Base-by-base conservation (phyloP, 2,329 filamentous ascomycete genomes). In the Trichoderma lentiforme region DNA sequence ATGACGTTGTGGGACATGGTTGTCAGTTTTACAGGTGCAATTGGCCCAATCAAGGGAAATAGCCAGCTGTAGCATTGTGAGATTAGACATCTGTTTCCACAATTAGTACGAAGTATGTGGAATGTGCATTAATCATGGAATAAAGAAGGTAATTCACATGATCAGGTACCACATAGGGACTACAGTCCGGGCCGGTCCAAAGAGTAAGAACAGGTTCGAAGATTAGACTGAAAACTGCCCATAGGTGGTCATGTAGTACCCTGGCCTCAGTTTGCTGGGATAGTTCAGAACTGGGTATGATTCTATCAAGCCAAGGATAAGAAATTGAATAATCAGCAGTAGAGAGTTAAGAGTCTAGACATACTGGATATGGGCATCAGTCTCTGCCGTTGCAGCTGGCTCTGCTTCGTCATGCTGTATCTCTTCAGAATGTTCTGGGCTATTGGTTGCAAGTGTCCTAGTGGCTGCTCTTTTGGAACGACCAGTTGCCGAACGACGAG, bases 121-220 rank as follows among this genome's bases (percentile, higher is more conserved):
- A 15, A 21, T 28, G n/a, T 28, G 6, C 6, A 43, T 43, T 11
- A 7, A 11, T 15, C 2, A 11, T 28, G 15, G 26, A 58, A 18
- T 6, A 57, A 2, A 15, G 9, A n/a, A 12, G 64, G 11, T 3
- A 11, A 24, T 34, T 67, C 8, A 58, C 64, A 58, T 58, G 51
- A 21, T 34, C 51, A 15, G 64, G 64, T 1, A 67, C 64, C 24
- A 43, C 53, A 43, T 67, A 67, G 9, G 64, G 64, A 21, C 64
- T 67, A 7, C 64, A 67, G 24, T 67, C 64, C 4, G 64, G 64
- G 51, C 64, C 64, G 6, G 53, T 67, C 64, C 64, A 67, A 2
- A 67, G 64, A 30, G 51, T 21, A 4, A 67, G 64, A 6, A 67
- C 64, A 21, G 64, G 64, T 7, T 67, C 51, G 24, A 67, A 67